These are phyloP conservation scores for Vitis rupestris DNA, from an alignment of 164 flowering plant species.

Conservation along the genomic window DNA sequence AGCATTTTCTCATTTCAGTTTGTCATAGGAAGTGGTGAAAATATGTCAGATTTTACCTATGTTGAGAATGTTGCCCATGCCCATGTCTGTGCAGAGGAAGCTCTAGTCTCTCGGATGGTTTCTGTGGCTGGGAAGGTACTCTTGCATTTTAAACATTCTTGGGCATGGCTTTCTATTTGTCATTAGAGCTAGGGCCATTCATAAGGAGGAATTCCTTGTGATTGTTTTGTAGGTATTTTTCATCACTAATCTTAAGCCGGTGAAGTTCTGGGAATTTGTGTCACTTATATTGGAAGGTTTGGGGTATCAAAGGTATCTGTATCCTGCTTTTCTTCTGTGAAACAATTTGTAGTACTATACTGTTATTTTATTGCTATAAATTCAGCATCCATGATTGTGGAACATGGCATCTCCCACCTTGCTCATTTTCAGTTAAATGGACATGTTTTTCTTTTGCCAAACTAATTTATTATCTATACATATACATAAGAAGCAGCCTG, in stretches of 20 bases:
- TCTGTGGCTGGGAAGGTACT: conserved; percentile 85
- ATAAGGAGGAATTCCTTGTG: neutral
- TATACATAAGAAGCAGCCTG: no score
- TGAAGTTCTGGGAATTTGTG: conserved; percentile 67
- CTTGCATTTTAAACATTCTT: conserved; percentile 1
- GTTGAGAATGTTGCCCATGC: conserved; percentile 83
- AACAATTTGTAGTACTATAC: no score
- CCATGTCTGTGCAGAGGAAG: conserved; percentile 76
- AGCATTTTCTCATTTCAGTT: conserved; percentile 58
- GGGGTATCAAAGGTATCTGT: conserved; percentile 71
- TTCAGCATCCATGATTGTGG: no score
- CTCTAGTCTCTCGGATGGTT: conserved; percentile 46
- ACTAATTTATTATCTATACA: no score
- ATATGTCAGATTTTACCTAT: conserved; percentile 75
- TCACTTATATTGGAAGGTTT: conserved; percentile 59
- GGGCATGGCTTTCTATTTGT: neutral
- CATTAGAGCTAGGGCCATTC: neutral
- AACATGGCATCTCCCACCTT: no score
- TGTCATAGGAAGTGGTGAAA: conserved; percentile 75
- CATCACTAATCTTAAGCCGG: conserved; percentile 73
- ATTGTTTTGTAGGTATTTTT: conserved; percentile 65
- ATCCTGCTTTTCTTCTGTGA: conserved; percentile 5
- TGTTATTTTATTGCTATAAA: no score
- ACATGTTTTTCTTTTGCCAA: no score
- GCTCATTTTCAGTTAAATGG: no score